These are phyloP conservation scores for Senecio squalidus DNA, from an alignment of 140 eudicot genomes.

Conservation along the genomic window DNA sequence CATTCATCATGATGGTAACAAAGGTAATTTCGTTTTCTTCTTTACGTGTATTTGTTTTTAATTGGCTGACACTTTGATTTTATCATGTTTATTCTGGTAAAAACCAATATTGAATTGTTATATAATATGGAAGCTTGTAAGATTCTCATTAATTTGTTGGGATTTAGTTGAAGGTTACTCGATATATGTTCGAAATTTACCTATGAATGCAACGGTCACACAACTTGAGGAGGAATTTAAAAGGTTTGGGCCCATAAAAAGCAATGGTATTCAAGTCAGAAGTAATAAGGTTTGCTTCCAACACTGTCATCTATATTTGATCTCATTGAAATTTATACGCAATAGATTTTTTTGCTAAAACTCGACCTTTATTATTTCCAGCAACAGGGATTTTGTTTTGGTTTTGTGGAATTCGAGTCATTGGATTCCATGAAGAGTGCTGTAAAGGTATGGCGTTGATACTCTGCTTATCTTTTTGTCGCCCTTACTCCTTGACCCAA, in stretches of 20 bases:
- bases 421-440: slow-evolving; percentile 71
- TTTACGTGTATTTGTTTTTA: too few species aligned
- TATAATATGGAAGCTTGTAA: background rate
- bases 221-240: slow-evolving; percentile 56
- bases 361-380: slow-evolving; percentile 14
- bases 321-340: background rate
- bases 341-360: background rate
- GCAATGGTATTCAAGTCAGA: slow-evolving; percentile 68
- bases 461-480: background rate
- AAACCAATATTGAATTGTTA: background rate
- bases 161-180: slow-evolving; percentile 56
- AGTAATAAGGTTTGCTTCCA: slow-evolving; percentile 52
- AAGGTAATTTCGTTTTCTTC: background rate
- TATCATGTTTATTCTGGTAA: background rate
- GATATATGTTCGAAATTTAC: slow-evolving; percentile 55
- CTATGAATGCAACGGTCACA: slow-evolving; percentile 42
- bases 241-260: slow-evolving; percentile 56
- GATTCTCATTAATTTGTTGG: slow-evolving; percentile 5
- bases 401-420: slow-evolving; percentile 79
- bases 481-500: too few species aligned
- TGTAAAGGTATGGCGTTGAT: slow-evolving; percentile 44
- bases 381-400: slow-evolving; percentile 69
- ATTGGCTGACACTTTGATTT: background rate
- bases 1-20: slow-evolving; percentile 43
- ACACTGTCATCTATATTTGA: background rate